Percentiles rank a stretch among this genome's conserved stretches.
Conservation (phyloP, 2,329 filamentous ascomycete species). For the Drechslerella stenobrocha region DNA sequence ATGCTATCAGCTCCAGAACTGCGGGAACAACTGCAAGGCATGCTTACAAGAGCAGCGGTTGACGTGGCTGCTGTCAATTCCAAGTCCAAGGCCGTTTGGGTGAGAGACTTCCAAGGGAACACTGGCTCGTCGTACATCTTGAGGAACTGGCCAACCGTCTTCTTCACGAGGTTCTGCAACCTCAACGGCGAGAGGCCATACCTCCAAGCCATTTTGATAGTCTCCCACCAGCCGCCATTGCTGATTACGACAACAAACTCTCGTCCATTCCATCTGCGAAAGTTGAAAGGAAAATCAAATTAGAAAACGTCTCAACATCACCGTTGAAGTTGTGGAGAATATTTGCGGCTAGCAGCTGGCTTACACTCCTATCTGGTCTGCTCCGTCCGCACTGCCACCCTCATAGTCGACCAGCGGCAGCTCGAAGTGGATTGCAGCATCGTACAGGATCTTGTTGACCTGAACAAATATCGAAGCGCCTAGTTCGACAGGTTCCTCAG, state of each 20-base stretch:
- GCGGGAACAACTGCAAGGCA: neutral
- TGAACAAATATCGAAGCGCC: conserved; percentile 90
- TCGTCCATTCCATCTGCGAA: conserved; percentile 84
- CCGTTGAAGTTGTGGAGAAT: too few species aligned
- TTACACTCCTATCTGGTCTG: conserved; percentile 49
- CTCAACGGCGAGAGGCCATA: conserved; percentile 79
- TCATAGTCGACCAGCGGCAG: conserved; percentile 63
- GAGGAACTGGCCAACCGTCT: conserved; percentile 72
- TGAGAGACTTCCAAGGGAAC: conserved; percentile 82
- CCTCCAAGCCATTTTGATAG: conserved; percentile 76
- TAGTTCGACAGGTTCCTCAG: conserved; percentile 72
- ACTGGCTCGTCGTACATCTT: conserved; percentile 76
- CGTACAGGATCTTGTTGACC: conserved; percentile 78
- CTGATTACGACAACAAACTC: conserved; percentile 70
- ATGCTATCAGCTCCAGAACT: neutral
- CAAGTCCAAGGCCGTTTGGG: conserved; percentile 68
- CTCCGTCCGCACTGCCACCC: conserved; percentile 57
- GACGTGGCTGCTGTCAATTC: conserved; percentile 69
- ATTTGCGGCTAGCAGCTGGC: conserved; percentile 34
- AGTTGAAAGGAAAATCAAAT: neutral
- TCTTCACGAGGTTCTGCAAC: conserved; percentile 72
- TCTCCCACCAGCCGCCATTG: conserved; percentile 74
- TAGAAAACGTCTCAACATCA: neutral
- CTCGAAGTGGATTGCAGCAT: conserved; percentile 71
- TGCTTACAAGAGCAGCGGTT: conserved; percentile 63